Base-by-base conservation (phyloP, 768 basidiomycete species). In the Termitomyces sp. region DNA sequence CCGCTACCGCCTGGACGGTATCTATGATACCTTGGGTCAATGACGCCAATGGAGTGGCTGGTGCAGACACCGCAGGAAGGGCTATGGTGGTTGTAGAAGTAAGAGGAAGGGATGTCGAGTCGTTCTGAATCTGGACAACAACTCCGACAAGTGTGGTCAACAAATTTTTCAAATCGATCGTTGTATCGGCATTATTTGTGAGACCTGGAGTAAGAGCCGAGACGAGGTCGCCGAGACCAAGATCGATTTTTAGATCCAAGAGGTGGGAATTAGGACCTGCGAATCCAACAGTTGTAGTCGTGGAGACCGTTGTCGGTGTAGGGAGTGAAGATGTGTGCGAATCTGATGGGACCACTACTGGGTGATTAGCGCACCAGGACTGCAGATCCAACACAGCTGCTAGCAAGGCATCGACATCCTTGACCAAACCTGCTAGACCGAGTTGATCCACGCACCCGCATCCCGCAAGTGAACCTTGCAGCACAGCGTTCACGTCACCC, bases 101-200 rank as follows among this genome's bases (percentile, higher is more conserved):
- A 20, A 55, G 51, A 40, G 65, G 63, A 15, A 66, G 52, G n/a
- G 63, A 36, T 31, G 59, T 47, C 31, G 67, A 68, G 36, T 66
- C 56, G 15, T 6, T 38, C 36, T 34, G 60, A 14, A 68, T 60
- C 9, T 61, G 45, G 10, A 66, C 45, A 15, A 63, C 52, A 31
- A 65, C 42, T 32, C 29, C 46, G n/a, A 68, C 61, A 38, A 66
- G 38, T n/a, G 34, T 31, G 32, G 56, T 36, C 36, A 65, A 36
- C 38, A 66, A 37, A 45, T 50, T 43, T n/a, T 58, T 54, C 17
- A 68, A 42, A 15, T 65, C 57, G 5, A 52, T 36, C 20, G 60
- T 59, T 4, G 60, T 38, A n/a, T 59, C 54, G 37, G 38, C 43
- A 48, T 64, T 40, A 1, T 20, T 52, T 14, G 56, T 52, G 7